phyloP scores from a whole-genome alignment of 2,329 filamentous ascomycete genomes.

The Fusarium coffeatum region DNA sequence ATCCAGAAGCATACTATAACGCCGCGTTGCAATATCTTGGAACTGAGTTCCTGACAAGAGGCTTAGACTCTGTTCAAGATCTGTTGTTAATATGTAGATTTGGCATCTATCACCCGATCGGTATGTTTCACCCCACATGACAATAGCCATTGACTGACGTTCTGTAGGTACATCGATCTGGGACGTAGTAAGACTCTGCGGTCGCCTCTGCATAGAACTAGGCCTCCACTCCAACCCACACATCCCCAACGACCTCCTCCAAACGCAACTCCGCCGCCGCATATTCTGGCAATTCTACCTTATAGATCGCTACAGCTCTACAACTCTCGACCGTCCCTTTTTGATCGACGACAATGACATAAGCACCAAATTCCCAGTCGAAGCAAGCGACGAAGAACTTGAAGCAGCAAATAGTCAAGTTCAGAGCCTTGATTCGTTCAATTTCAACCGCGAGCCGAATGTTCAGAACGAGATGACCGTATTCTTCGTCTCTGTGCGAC shows the following conservation, averaged over 20 bases:
- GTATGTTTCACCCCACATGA: too few species aligned
- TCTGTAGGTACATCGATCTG: constrained; percentile 31
- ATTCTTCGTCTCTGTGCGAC: constrained; percentile 53
- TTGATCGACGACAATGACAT: constrained; percentile 36
- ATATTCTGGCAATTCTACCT: constrained; percentile 43
- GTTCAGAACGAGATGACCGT: constrained; percentile 39
- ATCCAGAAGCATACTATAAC: constrained; percentile 36
- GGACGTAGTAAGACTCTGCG: constrained; percentile 32
- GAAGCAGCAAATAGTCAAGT: neutral
- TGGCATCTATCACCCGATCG: constrained; percentile 40
- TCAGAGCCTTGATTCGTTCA: neutral
- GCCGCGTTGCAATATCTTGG: constrained; percentile 16
- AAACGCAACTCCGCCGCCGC: constrained; percentile 28
- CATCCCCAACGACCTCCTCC: neutral
- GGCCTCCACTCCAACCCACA: constrained; percentile 11
- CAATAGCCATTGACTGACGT: neutral
- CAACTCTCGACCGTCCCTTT: constrained; percentile 26
- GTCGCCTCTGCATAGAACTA: constrained; percentile 36
- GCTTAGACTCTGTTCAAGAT: constrained; percentile 34
- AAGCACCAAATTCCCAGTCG: constrained; percentile 18
- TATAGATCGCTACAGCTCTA: constrained; percentile 37
- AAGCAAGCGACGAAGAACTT: constrained; percentile 31
- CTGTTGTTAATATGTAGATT: constrained; percentile 34
- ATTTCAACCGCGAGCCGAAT: neutral
- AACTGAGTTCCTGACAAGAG: constrained; percentile 3